Percentiles rank a stretch among this genome's conserved stretches.
These are phyloP conservation scores for Sarocladiaceae sp. DNA, from an alignment of 2,329 filamentous ascomycete genomes.

Conservation along the genomic window DNA sequence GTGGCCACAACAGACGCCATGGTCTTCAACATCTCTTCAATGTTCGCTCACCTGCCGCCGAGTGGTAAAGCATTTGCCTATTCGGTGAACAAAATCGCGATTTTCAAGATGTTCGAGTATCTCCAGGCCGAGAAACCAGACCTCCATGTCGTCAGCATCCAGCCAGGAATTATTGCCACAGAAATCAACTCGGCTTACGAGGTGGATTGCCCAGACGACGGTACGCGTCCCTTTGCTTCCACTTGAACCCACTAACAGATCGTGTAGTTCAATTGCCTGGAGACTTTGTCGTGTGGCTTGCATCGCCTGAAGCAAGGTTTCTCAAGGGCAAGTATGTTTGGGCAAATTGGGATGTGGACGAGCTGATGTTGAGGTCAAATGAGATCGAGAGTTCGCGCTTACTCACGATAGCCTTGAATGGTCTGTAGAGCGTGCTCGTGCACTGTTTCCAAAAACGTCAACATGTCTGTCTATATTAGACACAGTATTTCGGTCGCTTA, in stretches of 20 bases:
- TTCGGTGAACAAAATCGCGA: slow-evolving; percentile 28
- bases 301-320: slow-evolving; percentile 24
- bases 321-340: slow-evolving; percentile 26
- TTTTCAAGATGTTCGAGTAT: slow-evolving; percentile 29
- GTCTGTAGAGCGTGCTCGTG: too few species aligned
- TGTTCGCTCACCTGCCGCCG: slow-evolving; percentile 19
- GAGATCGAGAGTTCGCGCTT: too few species aligned
- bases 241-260: neutral
- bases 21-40: slow-evolving; percentile 18
- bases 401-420: too few species aligned
- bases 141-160: slow-evolving; percentile 31
- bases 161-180: slow-evolving; percentile 36
- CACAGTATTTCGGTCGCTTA: too few species aligned
- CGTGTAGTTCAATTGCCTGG: slow-evolving; percentile 16
- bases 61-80: slow-evolving; percentile 14
- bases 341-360: slow-evolving; percentile 31
- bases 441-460: too few species aligned
- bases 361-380: slow-evolving; percentile 27
- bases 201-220: neutral
- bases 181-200: slow-evolving; percentile 15
- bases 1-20: slow-evolving; percentile 14
- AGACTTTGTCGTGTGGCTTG: slow-evolving; percentile 16
- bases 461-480: too few species aligned
- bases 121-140: slow-evolving; percentile 30
- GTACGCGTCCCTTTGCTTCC: neutral